A percentile compares a stretch with the other conserved stretches of the same genome.
These are phyloP conservation scores for Citrus sp. DNA, from an alignment of 345 rosid species.

Conservation along the genomic window DNA sequence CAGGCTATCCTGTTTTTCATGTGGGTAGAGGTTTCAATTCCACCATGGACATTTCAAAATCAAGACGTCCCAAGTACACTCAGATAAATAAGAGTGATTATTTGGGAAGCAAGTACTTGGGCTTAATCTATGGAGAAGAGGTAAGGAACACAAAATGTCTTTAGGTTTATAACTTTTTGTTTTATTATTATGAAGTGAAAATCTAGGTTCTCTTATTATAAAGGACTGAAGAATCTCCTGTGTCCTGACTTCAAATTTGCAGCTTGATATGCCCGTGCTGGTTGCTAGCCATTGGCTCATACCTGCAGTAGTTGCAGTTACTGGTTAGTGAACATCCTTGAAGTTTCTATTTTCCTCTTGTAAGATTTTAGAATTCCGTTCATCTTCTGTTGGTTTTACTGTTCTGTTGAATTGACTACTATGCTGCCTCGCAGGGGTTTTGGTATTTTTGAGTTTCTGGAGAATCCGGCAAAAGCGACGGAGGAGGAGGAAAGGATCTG, in stretches of 20 bases:
- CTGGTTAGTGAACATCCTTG: conserved; percentile 45
- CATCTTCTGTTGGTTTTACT: neutral
- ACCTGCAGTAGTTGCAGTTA: conserved; percentile 59
- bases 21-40: conserved; percentile 54
- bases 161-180: neutral
- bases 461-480: conserved; percentile 75
- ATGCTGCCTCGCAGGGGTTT: conserved; percentile 43
- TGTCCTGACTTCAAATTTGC: conserved; percentile 15
- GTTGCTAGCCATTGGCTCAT: conserved; percentile 75
- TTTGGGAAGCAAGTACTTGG: conserved; percentile 51
- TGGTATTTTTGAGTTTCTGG: conserved; percentile 70
- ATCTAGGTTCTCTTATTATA: neutral
- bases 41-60: conserved; percentile 33
- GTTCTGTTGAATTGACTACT: conserved; percentile 1
- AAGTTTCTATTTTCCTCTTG: neutral
- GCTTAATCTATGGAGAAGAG: conserved; percentile 68
- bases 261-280: conserved; percentile 74
- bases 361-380: neutral
- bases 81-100: conserved; percentile 36
- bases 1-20: conserved; percentile 63
- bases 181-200: neutral
- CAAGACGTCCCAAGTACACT: conserved; percentile 32
- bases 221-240: conserved; percentile 2
- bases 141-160: conserved; percentile 31
- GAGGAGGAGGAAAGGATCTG: conserved; percentile 63